Conservation (phyloP, 768 basidiomycete genomes). For the Termitomyces sp. region DNA sequence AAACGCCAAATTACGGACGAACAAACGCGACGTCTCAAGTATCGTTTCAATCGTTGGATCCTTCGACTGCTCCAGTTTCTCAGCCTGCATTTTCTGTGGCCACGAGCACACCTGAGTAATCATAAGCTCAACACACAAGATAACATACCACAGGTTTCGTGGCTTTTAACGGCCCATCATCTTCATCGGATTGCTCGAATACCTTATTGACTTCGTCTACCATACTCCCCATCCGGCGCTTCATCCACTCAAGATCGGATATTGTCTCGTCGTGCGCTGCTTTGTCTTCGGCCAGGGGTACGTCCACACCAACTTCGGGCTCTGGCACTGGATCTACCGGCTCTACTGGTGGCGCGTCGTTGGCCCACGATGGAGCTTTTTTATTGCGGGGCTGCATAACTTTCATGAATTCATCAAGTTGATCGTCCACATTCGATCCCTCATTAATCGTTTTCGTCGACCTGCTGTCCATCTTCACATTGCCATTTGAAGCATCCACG, state of each 20-base stretch:
- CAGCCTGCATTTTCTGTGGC: neutral
- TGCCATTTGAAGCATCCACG: no score
- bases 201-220: constrained; percentile 38
- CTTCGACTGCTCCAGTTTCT: constrained; percentile 11
- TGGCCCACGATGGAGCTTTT: constrained; percentile 63
- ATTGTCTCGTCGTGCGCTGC: constrained; percentile 30
- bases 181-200: constrained; percentile 62
- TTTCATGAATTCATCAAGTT: constrained; percentile 63
- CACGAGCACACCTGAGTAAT: neutral
- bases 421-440: constrained; percentile 25
- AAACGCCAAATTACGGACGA: constrained; percentile 94
- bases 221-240: constrained; percentile 48
- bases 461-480: no score
- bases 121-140: neutral
- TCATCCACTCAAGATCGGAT: constrained; percentile 76
- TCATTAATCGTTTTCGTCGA: constrained; percentile 1
- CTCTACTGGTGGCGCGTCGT: constrained; percentile 29
- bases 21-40: constrained; percentile 71
- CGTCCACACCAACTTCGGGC: constrained; percentile 11
- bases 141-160: neutral
- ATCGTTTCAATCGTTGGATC: constrained; percentile 50
- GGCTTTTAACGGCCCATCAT: constrained; percentile 22
- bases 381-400: constrained; percentile 63
- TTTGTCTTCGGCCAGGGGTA: neutral
- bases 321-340: constrained; percentile 5